Evolutionary conservation across 2,329 filamentous ascomycete genomes (phyloP), one percentile per base, ranked within the genome.

Genomic region (Septoria linicola): DNA sequence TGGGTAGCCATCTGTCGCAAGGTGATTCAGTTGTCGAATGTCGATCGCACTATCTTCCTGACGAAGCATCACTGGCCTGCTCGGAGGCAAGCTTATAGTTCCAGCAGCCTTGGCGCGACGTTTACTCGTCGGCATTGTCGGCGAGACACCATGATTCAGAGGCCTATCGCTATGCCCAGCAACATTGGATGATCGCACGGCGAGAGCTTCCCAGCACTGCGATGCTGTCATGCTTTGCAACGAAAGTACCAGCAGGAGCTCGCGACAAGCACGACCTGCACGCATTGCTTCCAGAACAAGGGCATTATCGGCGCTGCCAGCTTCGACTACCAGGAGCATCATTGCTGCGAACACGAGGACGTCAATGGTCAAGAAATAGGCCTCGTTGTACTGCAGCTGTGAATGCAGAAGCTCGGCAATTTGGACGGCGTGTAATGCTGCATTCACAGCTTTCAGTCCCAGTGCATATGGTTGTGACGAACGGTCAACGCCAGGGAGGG

Each of bases 331-430:
- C 10, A 57, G 44, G 1, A 59, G 52, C 8, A 48, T 36, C 37
- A 54, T 49, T 11, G 49, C 45, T 16, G 58, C 56, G 48, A 49
- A 52, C 3, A 52, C 56, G 8, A 60, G 51, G 2, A 55, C 49
- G 19, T 57, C 53, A 14, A 59, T 19, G 4, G 51, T 53, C 16
- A 45, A 16, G 37, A 57, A 55, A 23, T 58, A 54, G 14, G 53
- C 55, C 43, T 57, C 51, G 39, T 56, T 45, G 14, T 57, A 40
- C n/a, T 49, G 53, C 10, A 50, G 21, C n/a, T 53, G 45, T 14
- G 49, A 42, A 21, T 59, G 53, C 2, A 59, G 47, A n/a, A 51
- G 36, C n/a, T 57, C 46, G 19, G 53, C 56, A 7, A 57, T 37
- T 17, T 45, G 34, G 17, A 59, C 49, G n/a, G 55, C 53, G 30